These are phyloP conservation scores for Colletotrichum camelliae DNA, from an alignment of 2,329 filamentous ascomycete genomes.

Conservation along the genomic window DNA sequence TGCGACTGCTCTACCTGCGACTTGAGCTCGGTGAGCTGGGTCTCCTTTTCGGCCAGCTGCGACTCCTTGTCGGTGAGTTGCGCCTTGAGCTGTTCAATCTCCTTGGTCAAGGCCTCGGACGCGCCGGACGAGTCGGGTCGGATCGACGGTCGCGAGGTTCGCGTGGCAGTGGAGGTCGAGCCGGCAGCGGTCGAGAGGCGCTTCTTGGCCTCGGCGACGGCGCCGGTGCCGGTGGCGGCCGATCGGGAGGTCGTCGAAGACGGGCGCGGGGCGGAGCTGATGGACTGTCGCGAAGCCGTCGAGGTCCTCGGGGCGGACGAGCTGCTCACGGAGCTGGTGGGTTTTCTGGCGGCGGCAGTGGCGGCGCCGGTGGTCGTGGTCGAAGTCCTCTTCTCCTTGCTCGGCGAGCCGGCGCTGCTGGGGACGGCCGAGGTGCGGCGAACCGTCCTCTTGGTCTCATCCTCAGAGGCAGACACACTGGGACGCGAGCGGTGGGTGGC, in stretches of 20 bases:
- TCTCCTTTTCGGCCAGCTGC: slow-evolving; percentile 62
- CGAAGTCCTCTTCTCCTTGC: slow-evolving; percentile 40
- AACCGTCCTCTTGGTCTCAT: slow-evolving; percentile 51
- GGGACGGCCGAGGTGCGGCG: slow-evolving; percentile 50
- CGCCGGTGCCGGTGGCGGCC: slow-evolving; percentile 36
- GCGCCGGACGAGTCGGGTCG: slow-evolving; percentile 41
- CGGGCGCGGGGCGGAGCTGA: slow-evolving; percentile 24
- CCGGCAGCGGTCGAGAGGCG: slow-evolving; percentile 57
- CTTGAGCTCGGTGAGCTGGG: slow-evolving; percentile 62
- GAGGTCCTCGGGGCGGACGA: slow-evolving; percentile 13
- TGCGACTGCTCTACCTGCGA: slow-evolving; percentile 60
- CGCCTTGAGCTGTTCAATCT: slow-evolving; percentile 64
- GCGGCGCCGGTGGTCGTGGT: slow-evolving; percentile 31
- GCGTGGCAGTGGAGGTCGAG: slow-evolving; percentile 41
- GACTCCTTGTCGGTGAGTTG: slow-evolving; percentile 64
- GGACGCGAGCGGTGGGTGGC: slow-evolving; percentile 51
- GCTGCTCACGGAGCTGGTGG: slow-evolving; percentile 26
- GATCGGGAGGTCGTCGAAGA: slow-evolving; percentile 31
- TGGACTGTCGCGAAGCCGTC: slow-evolving; percentile 13
- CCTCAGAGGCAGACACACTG: slow-evolving; percentile 54
- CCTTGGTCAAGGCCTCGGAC: slow-evolving; percentile 53
- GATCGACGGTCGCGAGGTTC: slow-evolving; percentile 46
- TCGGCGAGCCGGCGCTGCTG: slow-evolving; percentile 34
- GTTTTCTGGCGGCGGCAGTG: slow-evolving; percentile 35
- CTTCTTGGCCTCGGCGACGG: slow-evolving; percentile 59